phyloP scores from a whole-genome alignment of 805 yeast genomes.

The Grigorovia yakushimaensis region DNA sequence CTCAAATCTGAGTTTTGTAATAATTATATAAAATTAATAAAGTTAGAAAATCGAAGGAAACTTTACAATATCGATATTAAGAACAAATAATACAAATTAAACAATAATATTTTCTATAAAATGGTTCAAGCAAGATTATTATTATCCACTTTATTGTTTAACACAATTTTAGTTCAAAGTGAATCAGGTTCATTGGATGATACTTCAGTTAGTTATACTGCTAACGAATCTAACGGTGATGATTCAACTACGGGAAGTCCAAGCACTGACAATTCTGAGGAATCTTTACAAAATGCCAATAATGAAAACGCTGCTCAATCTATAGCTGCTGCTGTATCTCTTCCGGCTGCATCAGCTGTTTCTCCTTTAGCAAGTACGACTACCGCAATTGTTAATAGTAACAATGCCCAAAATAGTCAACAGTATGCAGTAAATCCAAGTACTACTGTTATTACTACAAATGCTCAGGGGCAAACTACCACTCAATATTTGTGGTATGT shows the following conservation, averaged over 20 bases:
- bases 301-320: background rate
- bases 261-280: background rate
- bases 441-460: conserved; percentile 15
- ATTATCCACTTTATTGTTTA: background rate
- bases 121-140: background rate
- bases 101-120: background rate
- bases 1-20: background rate
- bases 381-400: background rate
- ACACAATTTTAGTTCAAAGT: background rate
- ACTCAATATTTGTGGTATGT: conserved; percentile 15
- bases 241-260: background rate
- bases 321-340: background rate
- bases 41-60: too few relatives aligned
- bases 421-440: conserved; percentile 11
- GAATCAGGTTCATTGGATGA: background rate
- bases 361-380: too few relatives aligned
- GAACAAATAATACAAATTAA: too few relatives aligned
- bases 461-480: conserved; percentile 12
- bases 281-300: background rate
- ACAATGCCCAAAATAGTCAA: background rate
- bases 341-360: too few relatives aligned
- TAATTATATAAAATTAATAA: background rate
- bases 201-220: background rate
- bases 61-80: too few relatives aligned
- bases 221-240: background rate